Conservation (phyloP, 257 asterid genomes). For the Schizonepeta tenuifolia region DNA sequence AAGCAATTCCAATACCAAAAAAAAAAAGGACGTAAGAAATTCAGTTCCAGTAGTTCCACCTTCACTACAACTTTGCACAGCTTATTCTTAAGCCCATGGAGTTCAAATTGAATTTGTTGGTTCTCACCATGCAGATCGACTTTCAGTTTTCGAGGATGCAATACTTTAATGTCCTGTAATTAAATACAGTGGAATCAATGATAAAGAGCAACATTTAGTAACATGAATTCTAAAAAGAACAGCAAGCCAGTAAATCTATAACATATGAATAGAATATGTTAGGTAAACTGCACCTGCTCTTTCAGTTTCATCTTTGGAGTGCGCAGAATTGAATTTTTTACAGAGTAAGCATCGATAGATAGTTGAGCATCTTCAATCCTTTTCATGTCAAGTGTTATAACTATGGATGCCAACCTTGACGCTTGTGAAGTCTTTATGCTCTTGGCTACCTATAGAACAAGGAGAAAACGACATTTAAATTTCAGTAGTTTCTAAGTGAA, state of each 20-base stretch:
- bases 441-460: conserved; percentile 71
- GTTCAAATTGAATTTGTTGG: conserved; percentile 71
- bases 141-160: conserved; percentile 57
- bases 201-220: conserved; percentile 4
- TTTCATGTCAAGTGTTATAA: conserved; percentile 74
- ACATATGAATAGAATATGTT: conserved; percentile 6
- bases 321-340: conserved; percentile 70
- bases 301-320: conserved; percentile 68
- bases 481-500: conserved; percentile 11
- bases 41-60: conserved; percentile 50
- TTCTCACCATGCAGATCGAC: conserved; percentile 54
- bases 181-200: conserved; percentile 22
- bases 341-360: conserved; percentile 60
- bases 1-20: conserved; percentile 6
- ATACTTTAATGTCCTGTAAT: conserved; percentile 67
- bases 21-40: conserved; percentile 7
- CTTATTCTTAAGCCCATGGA: conserved; percentile 62
- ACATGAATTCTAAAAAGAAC: conserved; percentile 21
- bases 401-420: conserved; percentile 64
- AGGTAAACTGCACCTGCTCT: conserved; percentile 53
- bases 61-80: conserved; percentile 80
- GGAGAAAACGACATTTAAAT: conserved; percentile 24
- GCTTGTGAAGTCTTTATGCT: conserved; percentile 72
- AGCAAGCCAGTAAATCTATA: neutral
- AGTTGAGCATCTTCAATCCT: conserved; percentile 66